Evolutionary conservation across 164 flowering plant genomes (phyloP), one percentile per base, ranked within the genome.

Genomic region (Macadamia integrifolia): DNA sequence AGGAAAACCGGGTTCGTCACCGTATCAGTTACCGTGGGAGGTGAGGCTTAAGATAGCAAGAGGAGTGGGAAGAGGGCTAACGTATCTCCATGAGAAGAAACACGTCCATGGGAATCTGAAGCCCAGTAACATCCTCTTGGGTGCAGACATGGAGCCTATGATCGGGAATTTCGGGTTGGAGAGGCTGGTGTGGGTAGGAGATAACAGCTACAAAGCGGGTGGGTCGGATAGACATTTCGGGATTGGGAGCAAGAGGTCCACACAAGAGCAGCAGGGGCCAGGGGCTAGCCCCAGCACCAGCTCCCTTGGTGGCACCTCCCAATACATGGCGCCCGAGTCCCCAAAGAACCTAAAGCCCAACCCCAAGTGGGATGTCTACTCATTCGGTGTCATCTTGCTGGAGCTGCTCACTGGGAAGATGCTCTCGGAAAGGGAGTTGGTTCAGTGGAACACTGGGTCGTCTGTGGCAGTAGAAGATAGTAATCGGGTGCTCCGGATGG

Each of bases 81-180:
- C 79, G 6, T 89, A 86, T 77, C 87, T 94, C 61, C 99, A 94
- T 69, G 99, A 94, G 69, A 92, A 87, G 88, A 95, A 88, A 74
- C 90, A 89, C 60, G 99, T 92, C 35, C 99, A 95, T 53, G 99
- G 96, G 1, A 92, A 95, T 71, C 75, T 95, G 18, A 95, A 91
- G 80, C 97, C 98, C 43, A 85, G 83, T 71, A 95, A 92, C 80
- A 84, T 95, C 53, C 81, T 95, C 0, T 69, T 95, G 73, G 93
- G 92, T 56, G 11, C 57, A 6, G 89, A 95, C 43, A 85, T 88
- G 91, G 99, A 95, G 79, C 96, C 99, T 44, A 82, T 77, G 64
- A 82, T 95, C 43, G 88, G 94, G 0, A 98, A 95, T 72, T 92
- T 92, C 42, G 99, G 99, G 58, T 86, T 92, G 2, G 96, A 87